Percentiles rank a stretch among this genome's conserved stretches.
Conservation (phyloP, 2,329 filamentous ascomycete species). For the Ophiostoma tasmaniense region DNA sequence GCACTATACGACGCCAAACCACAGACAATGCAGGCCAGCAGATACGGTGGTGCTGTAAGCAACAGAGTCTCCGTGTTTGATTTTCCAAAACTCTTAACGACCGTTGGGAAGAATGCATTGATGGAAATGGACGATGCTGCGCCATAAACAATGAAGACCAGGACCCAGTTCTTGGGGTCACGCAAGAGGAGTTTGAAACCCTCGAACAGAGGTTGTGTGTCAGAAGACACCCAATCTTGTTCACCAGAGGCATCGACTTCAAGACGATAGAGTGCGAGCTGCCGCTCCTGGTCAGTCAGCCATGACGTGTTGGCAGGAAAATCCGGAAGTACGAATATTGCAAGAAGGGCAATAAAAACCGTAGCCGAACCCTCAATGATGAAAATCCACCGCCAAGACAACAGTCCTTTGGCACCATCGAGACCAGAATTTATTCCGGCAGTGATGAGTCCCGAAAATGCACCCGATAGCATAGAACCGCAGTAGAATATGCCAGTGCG, state of each 20-base stretch:
- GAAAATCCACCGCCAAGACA: neutral
- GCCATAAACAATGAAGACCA: slow-evolving; percentile 41
- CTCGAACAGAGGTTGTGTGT: neutral
- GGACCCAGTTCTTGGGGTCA: neutral
- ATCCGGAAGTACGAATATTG: neutral
- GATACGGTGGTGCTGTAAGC: neutral
- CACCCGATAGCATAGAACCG: slow-evolving; percentile 63
- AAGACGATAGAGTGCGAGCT: neutral
- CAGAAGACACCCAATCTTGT: neutral
- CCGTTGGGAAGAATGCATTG: slow-evolving; percentile 60
- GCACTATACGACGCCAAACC: neutral
- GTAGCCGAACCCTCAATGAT: neutral
- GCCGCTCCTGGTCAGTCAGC: neutral
- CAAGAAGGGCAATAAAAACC: neutral
- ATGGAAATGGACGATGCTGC: slow-evolving; percentile 48
- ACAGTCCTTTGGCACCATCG: slow-evolving; percentile 41
- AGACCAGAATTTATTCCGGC: slow-evolving; percentile 58
- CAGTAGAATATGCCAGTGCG: slow-evolving; percentile 59
- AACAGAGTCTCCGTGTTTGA: slow-evolving; percentile 41
- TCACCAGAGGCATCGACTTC: neutral
- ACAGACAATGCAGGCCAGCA: neutral
- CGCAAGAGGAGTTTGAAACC: neutral
- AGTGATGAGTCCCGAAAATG: slow-evolving; percentile 58
- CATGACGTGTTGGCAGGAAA: neutral
- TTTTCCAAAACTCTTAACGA: slow-evolving; percentile 57